phyloP scores from a whole-genome alignment of 2,329 filamentous ascomycete species.

The Arachnomyces sp. region DNA sequence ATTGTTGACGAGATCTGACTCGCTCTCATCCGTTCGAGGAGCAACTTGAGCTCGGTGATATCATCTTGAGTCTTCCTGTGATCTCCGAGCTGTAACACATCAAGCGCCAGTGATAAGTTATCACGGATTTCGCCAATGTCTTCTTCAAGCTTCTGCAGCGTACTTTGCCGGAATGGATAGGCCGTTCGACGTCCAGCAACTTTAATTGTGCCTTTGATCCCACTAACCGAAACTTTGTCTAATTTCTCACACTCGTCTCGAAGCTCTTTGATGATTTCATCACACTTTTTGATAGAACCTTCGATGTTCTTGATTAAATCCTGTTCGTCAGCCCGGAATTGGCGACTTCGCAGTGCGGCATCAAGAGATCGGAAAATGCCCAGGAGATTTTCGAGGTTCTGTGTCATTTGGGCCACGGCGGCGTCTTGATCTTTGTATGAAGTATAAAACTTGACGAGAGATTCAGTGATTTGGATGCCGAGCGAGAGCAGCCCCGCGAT shows the following conservation, averaged over 20 bases:
- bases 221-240: slow-evolving; percentile 5
- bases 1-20: slow-evolving; percentile 15
- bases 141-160: slow-evolving; percentile 32
- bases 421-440: slow-evolving; percentile 1
- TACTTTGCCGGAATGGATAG: slow-evolving; percentile 28
- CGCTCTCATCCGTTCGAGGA: slow-evolving; percentile 1
- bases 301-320: slow-evolving; percentile 18
- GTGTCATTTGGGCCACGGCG: not conserved
- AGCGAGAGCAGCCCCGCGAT: slow-evolving; percentile 28
- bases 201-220: slow-evolving; percentile 8
- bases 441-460: slow-evolving; percentile 26
- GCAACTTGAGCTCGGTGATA: slow-evolving; percentile 1
- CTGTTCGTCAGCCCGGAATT: slow-evolving; percentile 1
- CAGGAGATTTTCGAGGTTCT: slow-evolving; percentile 1
- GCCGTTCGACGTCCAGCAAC: slow-evolving; percentile 11
- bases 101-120: slow-evolving; percentile 23
- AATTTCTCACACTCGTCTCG: slow-evolving; percentile 21
- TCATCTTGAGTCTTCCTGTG: slow-evolving; percentile 3
- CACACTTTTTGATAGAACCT: slow-evolving; percentile 18
- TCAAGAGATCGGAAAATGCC: slow-evolving; percentile 1
- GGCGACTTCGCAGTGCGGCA: not conserved
- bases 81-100: slow-evolving; percentile 23
- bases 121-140: slow-evolving; percentile 26
- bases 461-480: slow-evolving; percentile 22
- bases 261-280: slow-evolving; percentile 23